These are phyloP conservation scores for Nicotiana knightiana DNA, from an alignment of 257 asterid genomes.

Conservation along the genomic window DNA sequence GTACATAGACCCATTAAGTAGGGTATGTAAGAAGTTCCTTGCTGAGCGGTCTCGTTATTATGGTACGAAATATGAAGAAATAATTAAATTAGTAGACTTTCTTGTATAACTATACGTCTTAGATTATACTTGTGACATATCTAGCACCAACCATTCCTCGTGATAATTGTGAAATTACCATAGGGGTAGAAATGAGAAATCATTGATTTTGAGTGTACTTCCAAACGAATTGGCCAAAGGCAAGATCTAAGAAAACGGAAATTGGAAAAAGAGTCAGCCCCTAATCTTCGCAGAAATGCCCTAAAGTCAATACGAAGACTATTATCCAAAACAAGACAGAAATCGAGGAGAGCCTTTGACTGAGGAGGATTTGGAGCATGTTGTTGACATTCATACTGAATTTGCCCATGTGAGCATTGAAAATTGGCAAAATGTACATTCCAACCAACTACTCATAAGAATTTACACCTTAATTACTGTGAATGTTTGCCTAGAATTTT, in stretches of 20 bases:
- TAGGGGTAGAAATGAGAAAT: neutral
- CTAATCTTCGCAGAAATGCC: neutral
- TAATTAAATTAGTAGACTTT: neutral
- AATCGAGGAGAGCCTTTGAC: neutral
- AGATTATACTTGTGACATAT: neutral
- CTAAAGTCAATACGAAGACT: neutral
- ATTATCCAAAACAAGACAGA: neutral
- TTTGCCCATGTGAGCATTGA: conserved; percentile 19
- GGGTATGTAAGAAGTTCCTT: too few relatives aligned
- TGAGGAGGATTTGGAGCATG: neutral
- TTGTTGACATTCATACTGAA: conserved; percentile 11
- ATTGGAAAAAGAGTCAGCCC: neutral
- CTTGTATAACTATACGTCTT: neutral
- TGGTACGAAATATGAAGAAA: neutral
- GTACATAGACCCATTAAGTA: too few relatives aligned
- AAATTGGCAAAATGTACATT: neutral
- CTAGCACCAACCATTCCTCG: neutral
- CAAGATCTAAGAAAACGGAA: neutral
- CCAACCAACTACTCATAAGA: too few relatives aligned
- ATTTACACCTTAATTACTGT: neutral
- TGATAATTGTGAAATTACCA: neutral
- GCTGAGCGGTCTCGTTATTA: too few relatives aligned
- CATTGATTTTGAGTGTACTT: neutral
- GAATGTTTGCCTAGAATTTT: neutral
- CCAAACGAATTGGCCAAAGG: neutral